These are phyloP conservation scores for Septoria linicola DNA, from an alignment of 2,329 filamentous ascomycete genomes.

Conservation along the genomic window DNA sequence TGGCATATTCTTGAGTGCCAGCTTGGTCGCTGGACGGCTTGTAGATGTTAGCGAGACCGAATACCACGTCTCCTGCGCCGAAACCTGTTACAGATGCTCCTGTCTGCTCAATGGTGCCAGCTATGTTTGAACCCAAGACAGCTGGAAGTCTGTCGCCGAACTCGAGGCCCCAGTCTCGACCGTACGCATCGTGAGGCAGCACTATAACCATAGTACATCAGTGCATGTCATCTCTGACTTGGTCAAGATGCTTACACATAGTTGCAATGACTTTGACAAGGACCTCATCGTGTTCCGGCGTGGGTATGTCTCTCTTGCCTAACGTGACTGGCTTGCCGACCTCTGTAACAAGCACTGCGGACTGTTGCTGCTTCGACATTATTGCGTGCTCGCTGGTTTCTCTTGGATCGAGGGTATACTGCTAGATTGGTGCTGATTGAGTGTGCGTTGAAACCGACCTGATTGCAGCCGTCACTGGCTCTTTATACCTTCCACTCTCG, in stretches of 20 bases:
- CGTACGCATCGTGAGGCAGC: slow-evolving; percentile 19
- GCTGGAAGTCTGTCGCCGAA: slow-evolving; percentile 12
- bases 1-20: slow-evolving; percentile 7
- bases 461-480: too few species aligned
- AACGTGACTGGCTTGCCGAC: slow-evolving; percentile 13
- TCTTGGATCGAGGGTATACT: not conserved
- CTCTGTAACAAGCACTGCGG: slow-evolving; percentile 9
- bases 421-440: not conserved
- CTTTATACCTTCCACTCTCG: too few species aligned
- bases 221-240: too few species aligned
- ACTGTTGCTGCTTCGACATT: slow-evolving; percentile 9
- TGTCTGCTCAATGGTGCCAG: slow-evolving; percentile 11
- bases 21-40: not conserved
- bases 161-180: slow-evolving; percentile 16
- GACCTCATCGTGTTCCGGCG: slow-evolving; percentile 11
- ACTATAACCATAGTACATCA: not conserved
- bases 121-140: slow-evolving; percentile 10
- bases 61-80: slow-evolving; percentile 4
- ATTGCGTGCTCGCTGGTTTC: too few species aligned
- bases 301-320: slow-evolving; percentile 3
- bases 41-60: not conserved
- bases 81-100: not conserved
- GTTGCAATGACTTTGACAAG: slow-evolving; percentile 13
- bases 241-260: slow-evolving; percentile 6
- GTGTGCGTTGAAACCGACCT: not conserved